Evolutionary conservation across 345 rosid species (phyloP).

Genomic region (Cardamine occulta): DNA sequence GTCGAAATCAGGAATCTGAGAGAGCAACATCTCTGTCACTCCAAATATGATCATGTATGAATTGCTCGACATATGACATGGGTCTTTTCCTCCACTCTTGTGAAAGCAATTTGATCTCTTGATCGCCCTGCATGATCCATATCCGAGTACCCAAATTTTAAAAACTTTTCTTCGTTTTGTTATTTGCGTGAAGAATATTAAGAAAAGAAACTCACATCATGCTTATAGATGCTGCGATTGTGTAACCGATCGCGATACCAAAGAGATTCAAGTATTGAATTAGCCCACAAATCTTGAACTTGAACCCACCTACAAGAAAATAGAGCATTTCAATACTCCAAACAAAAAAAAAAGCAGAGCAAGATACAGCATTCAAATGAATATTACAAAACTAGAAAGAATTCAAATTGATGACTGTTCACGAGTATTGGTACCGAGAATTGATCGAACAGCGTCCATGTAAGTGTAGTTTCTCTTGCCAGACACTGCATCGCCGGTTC

Average conservation of each 20-base stretch:
- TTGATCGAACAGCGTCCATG: constrained; percentile 73
- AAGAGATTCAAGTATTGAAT: constrained; percentile 74
- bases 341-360: constrained; percentile 13
- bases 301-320: constrained; percentile 60
- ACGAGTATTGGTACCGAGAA: constrained; percentile 61
- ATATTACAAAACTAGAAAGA: neutral
- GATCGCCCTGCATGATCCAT: constrained; percentile 62
- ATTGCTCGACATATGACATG: constrained; percentile 68
- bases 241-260: constrained; percentile 71
- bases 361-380: neutral
- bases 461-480: constrained; percentile 86
- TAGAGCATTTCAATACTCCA: neutral
- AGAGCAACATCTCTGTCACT: constrained; percentile 61
- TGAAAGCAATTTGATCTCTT: constrained; percentile 80
- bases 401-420: neutral
- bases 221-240: constrained; percentile 79
- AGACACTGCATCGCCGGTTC: constrained; percentile 57
- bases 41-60: constrained; percentile 84
- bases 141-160: neutral
- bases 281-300: constrained; percentile 67
- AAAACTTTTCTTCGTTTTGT: neutral
- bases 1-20: constrained; percentile 84
- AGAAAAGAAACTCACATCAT: constrained; percentile 58
- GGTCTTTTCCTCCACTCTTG: constrained; percentile 60
- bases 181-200: constrained; percentile 5